Evolutionary conservation across 2,329 filamentous ascomycete genomes (phyloP).

Genomic region (Monosporascus sp.): DNA sequence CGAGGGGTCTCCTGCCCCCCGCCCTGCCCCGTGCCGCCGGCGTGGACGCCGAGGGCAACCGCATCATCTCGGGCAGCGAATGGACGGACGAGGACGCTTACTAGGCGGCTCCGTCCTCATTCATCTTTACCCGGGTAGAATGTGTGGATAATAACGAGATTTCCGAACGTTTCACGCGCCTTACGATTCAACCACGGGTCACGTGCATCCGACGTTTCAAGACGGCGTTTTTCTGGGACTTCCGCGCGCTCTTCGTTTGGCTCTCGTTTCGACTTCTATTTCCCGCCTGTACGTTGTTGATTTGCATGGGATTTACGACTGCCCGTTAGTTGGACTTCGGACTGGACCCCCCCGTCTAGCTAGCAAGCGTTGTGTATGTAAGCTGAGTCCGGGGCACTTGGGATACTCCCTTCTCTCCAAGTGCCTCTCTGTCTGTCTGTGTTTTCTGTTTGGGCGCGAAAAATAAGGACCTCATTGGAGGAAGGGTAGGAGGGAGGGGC

Average conservation of each 20-base stretch:
- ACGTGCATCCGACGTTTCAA: background rate
- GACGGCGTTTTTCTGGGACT: background rate
- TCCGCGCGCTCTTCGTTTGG: background rate
- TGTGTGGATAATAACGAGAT: background rate
- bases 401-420: too few relatives aligned
- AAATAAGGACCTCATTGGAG: background rate
- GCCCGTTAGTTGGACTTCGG: background rate
- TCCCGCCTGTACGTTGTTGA: background rate
- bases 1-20: constrained; percentile 46
- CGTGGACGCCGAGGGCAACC: constrained; percentile 53
- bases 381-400: too few relatives aligned
- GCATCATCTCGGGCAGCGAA: constrained; percentile 59
- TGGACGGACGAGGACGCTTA: constrained; percentile 63
- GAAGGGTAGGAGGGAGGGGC: background rate
- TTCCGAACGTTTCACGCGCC: background rate
- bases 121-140: background rate
- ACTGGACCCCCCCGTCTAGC: background rate
- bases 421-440: too few relatives aligned
- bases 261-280: background rate
- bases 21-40: constrained; percentile 32
- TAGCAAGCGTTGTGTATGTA: too few relatives aligned
- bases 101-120: constrained; percentile 23
- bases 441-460: too few relatives aligned
- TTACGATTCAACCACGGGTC: background rate
- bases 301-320: background rate